Evolutionary conservation across 306 rosid genomes (phyloP), one percentile per base, ranked within the genome.

Genomic region (Pterocarpus santalinus): DNA sequence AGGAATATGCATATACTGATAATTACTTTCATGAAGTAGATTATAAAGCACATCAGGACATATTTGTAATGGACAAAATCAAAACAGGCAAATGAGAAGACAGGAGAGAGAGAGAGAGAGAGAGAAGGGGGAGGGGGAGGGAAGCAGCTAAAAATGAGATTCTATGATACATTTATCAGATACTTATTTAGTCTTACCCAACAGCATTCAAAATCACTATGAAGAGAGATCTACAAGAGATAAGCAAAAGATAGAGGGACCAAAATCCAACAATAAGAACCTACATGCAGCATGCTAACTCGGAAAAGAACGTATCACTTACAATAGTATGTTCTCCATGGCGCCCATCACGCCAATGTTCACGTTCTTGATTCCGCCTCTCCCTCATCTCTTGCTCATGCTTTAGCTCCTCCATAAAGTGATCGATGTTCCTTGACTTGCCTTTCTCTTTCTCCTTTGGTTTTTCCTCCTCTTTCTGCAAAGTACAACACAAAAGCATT

Each of bases 321-420:
- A 96, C 99, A 41, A 67, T 74, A 73, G 97, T 87, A 89, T 76
- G 90, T 55, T 95, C 99, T 32, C 65, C 86, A 17, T 17, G 86
- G 69, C 91, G 97, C 63, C 97, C 98, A 38, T 95, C 97, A 83
- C 89, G 94, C 91, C 92, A 89, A 69, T 82, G 83, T 39, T 95
- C 99, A 67, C 98, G 99, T 0, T 95, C 98, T 85, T 89, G 99
- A 83, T 91, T 95, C 77, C 99, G 90, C 73, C 91, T 90, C 80
- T 93, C 99, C 90, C 99, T 84, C 97, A 93, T 55, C 84, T 93
- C 99, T 78, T 96, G 97, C 85, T 94, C 99, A 44, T 91, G 97
- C 89, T 94, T 96, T 88, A 94, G 82, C 89, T 96, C 99, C 91
- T 96, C 98, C 99, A 96, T 93, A 80, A 89, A 96, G 75, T 90